Conservation (phyloP, 2,329 filamentous ascomycete species). For the Pestalotiopsis sp. region DNA sequence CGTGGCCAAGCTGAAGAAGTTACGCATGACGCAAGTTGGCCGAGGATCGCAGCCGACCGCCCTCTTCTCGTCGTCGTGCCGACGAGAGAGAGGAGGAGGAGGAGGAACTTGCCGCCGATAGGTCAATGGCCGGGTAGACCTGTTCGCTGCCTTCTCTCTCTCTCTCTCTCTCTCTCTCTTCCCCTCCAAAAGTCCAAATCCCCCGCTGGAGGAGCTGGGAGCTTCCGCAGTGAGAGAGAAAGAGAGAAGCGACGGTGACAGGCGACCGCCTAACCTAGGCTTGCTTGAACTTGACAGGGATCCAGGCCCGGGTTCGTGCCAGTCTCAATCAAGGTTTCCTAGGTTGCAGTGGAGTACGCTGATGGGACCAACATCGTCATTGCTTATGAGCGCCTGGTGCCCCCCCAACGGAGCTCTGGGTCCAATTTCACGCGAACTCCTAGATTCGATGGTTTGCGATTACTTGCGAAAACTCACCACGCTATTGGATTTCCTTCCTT, state of each 20-base stretch:
- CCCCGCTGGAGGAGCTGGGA: too few species aligned
- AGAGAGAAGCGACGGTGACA: not conserved
- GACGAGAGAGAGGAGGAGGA: not conserved
- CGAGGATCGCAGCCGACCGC: not conserved
- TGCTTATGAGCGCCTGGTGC: slow-evolving; percentile 3
- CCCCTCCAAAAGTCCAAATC: too few species aligned
- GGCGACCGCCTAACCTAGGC: not conserved
- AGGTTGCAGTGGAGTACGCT: slow-evolving; percentile 6
- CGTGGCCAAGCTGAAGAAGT: not conserved
- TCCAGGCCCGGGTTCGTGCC: not conserved
- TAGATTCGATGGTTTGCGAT: not conserved
- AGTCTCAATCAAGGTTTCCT: slow-evolving; percentile 1
- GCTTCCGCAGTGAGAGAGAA: not conserved
- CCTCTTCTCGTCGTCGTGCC: not conserved
- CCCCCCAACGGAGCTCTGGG: not conserved
- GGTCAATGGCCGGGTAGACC: slow-evolving; percentile 12
- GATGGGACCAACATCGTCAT: slow-evolving; percentile 11
- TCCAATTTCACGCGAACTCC: not conserved
- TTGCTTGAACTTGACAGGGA: not conserved
- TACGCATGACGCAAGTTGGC: slow-evolving; percentile 10
- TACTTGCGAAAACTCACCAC: not conserved
- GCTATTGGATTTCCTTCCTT: not conserved
- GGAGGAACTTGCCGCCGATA: slow-evolving; percentile 10
- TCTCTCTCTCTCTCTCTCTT: too few species aligned
- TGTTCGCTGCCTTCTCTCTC: not conserved